Percentiles rank a stretch among this genome's conserved stretches.
Evolutionary conservation across 116 monocot genomes (phyloP).

Genomic region (Iris pallida): DNA sequence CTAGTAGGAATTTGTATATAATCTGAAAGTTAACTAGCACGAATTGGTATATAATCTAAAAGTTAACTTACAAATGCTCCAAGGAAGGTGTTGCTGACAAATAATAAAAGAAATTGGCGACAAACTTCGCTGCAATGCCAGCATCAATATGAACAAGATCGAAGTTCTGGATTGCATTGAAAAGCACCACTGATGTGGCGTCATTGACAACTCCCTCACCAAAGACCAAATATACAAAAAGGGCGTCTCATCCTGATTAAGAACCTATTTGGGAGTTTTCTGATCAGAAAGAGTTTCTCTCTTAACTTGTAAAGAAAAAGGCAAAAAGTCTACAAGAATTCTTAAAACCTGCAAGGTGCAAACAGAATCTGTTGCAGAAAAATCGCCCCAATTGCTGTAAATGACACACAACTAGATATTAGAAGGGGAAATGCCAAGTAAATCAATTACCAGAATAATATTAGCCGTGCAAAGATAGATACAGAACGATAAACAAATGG

Average conservation of each 20-base stretch:
- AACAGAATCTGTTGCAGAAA: conserved; percentile 98
- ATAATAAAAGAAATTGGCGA: conserved; percentile 75
- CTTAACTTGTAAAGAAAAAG: neutral
- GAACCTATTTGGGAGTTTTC: conserved; percentile 39
- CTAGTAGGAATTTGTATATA: no score
- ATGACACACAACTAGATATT: neutral
- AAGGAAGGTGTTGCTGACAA: conserved; percentile 75
- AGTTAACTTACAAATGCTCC: conserved; percentile 70
- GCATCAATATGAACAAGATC: conserved; percentile 74
- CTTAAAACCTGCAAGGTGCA: conserved; percentile 84
- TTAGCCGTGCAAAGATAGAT: neutral
- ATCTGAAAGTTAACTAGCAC: neutral
- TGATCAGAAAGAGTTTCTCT: neutral
- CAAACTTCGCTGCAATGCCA: conserved; percentile 38
- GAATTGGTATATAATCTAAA: neutral
- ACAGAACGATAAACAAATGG: neutral
- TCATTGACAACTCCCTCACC: conserved; percentile 99
- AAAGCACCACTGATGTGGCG: conserved; percentile 92
- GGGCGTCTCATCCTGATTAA: conserved; percentile 93
- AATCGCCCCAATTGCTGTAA: conserved; percentile 94
- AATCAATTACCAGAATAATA: neutral
- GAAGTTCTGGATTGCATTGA: conserved; percentile 89
- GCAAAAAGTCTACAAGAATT: neutral
- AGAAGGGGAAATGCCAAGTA: neutral
- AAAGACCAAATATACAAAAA: conserved; percentile 91